A percentile compares a stretch with the other conserved stretches of the same genome.
Conservation (phyloP, 1,139 yeast genomes). For the Scheffersomyces stambukii region DNA sequence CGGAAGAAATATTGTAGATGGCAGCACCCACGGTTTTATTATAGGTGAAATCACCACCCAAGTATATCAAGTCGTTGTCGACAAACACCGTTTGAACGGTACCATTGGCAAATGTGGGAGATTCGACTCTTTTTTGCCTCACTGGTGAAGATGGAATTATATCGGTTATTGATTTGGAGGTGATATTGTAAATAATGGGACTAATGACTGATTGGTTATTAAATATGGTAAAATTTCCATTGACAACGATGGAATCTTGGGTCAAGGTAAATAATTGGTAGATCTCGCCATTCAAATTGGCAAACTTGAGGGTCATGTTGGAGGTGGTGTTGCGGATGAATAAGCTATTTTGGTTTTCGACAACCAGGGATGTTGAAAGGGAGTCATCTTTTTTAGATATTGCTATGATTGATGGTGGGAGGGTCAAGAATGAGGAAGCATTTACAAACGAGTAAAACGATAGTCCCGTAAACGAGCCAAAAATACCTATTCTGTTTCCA, state of each 20-base stretch:
- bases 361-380: slow-evolving; percentile 7
- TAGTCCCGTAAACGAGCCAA: slow-evolving; percentile 63
- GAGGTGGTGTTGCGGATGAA: slow-evolving; percentile 27
- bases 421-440: slow-evolving; percentile 27
- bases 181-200: slow-evolving; percentile 53
- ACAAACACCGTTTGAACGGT: slow-evolving; percentile 47
- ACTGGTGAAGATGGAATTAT: no score
- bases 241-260: slow-evolving; percentile 32
- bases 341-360: slow-evolving; percentile 16
- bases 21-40: slow-evolving; percentile 60
- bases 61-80: slow-evolving; percentile 51
- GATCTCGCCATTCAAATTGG: slow-evolving; percentile 31
- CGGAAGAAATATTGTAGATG: slow-evolving; percentile 52
- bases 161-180: slow-evolving; percentile 37
- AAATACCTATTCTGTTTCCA: slow-evolving; percentile 49
- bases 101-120: slow-evolving; percentile 36
- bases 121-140: no score
- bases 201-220: slow-evolving; percentile 36
- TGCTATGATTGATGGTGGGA: slow-evolving; percentile 15
- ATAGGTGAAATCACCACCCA: slow-evolving; percentile 75
- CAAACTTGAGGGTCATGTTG: slow-evolving; percentile 27
- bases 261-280: slow-evolving; percentile 24
- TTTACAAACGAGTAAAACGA: slow-evolving; percentile 56
- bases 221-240: slow-evolving; percentile 39
- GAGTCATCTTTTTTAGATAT: slow-evolving; percentile 5